Evolutionary conservation across 78 protist species (phyloP), one percentile per base, ranked within the genome.

Genomic region (Dictyostelium brefeldianum): DNA sequence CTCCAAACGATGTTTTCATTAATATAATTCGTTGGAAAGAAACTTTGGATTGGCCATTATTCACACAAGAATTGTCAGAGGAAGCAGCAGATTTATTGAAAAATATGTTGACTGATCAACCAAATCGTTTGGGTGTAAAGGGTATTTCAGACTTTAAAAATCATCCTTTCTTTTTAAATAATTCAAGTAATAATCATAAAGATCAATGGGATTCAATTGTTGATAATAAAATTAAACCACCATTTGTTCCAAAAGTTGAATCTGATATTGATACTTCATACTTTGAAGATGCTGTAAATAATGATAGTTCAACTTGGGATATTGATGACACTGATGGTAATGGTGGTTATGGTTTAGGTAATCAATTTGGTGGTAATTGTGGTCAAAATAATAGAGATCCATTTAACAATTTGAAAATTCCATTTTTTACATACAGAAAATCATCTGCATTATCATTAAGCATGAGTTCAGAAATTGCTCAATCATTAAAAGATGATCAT

Each of bases 91-190:
- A 97, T 74, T 57, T 97, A 6, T 78, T 97, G 25, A 70, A 83
- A 43, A 82, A 81, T 65, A 90, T 98, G 64, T 9, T 96, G 20
- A 74, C 89, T 29, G 95, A 90, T 4, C 87, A 91, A 12, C n/a
- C 27, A 11, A 51, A 31, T 50, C 74, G 99, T 41, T 27, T 96
- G 0, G 90, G 95, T 18, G 46, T 73, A 15, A 14, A 27, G 9
- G 73, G 82, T 46, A 50, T 96, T 43, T 89, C 92, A 0, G 99
- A 98, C 31, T 90, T 98, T 36, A 69, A 78, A 77, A 4, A 81
- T 14, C 99, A 98, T 78, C 98, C 98, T 3, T 98, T 98, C 65
- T 98, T 98, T 81, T 71, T 54, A 17, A 11, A 62, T 62, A 29
- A 62, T 25, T 11, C n/a, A 25, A 36, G 43, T 36, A 31, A 95